Conservation (phyloP, 768 basidiomycete genomes). For the Russula vinacea region DNA sequence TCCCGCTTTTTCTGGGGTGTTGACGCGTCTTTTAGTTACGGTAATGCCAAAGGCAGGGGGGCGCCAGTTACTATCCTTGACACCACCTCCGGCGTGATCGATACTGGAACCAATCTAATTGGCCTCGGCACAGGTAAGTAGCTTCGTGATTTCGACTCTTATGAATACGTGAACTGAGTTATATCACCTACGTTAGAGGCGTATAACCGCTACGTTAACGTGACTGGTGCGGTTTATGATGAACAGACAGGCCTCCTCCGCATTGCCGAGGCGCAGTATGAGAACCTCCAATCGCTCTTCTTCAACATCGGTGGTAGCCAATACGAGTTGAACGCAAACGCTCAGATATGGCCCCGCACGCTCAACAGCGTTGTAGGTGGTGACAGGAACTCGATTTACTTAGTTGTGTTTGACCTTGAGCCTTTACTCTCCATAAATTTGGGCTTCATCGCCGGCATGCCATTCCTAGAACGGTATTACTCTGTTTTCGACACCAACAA, state of each 20-base stretch:
- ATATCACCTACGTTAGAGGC: conserved; percentile 33
- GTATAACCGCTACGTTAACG: conserved; percentile 34
- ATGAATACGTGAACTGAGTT: conserved; percentile 10
- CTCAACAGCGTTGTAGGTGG: conserved; percentile 46
- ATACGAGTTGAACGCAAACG: conserved; percentile 46
- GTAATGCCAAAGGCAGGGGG: conserved; percentile 11
- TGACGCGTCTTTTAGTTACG: conserved; percentile 36
- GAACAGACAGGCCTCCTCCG: conserved; percentile 32
- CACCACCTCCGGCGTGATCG: conserved; percentile 37
- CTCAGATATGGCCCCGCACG: conserved; percentile 43
- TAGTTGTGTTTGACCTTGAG: conserved; percentile 42
- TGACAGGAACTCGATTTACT: conserved; percentile 38
- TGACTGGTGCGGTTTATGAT: conserved; percentile 37
- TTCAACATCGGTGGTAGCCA: conserved; percentile 36
- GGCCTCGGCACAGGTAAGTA: conserved; percentile 35
- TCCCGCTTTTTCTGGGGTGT: conserved; percentile 39
- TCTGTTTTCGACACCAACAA: conserved; percentile 61
- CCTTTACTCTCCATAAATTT: conserved; percentile 29
- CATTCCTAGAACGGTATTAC: conserved; percentile 64
- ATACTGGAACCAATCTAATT: conserved; percentile 40
- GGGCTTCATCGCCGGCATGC: conserved; percentile 54
- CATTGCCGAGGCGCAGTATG: conserved; percentile 34
- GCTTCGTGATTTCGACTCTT: not conserved
- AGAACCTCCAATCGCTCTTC: conserved; percentile 36
- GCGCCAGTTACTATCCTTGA: conserved; percentile 30